Evolutionary conservation across 2,329 filamentous ascomycete species (phyloP).

Genomic region (Sporothrix inflata): DNA sequence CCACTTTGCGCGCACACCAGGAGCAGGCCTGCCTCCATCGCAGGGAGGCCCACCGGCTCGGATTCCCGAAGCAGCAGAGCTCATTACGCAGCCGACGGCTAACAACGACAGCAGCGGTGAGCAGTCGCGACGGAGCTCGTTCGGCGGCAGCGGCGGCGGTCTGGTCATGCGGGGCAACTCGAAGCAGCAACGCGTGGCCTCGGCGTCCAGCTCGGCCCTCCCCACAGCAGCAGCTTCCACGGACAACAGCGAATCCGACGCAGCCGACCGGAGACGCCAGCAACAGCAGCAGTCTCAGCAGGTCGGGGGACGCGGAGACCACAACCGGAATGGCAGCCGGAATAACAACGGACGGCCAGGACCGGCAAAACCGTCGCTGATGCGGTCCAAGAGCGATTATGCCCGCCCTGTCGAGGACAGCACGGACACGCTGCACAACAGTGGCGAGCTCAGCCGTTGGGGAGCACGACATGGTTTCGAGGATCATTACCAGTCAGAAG

Average conservation of each 20-base stretch:
- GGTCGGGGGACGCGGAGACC: slow-evolving; percentile 40
- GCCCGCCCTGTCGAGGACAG: slow-evolving; percentile 43
- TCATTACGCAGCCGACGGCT: slow-evolving; percentile 15
- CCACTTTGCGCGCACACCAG: background rate
- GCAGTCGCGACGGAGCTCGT: slow-evolving; percentile 25
- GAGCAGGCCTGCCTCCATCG: background rate
- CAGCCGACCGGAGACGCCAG: slow-evolving; percentile 28
- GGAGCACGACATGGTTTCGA: slow-evolving; percentile 84
- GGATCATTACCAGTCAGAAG: slow-evolving; percentile 86
- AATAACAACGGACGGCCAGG: slow-evolving; percentile 22
- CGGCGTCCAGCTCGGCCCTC: background rate
- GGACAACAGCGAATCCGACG: slow-evolving; percentile 37
- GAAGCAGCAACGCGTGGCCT: slow-evolving; percentile 15
- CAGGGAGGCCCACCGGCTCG: background rate
- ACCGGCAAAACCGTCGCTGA: slow-evolving; percentile 53
- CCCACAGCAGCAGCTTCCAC: slow-evolving; percentile 9
- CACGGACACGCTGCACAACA: slow-evolving; percentile 30
- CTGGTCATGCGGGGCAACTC: slow-evolving; percentile 23
- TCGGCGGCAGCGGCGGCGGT: slow-evolving; percentile 22
- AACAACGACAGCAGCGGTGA: slow-evolving; percentile 25
- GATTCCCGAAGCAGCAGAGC: background rate
- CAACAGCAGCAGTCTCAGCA: slow-evolving; percentile 38
- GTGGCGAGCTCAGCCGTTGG: slow-evolving; percentile 47
- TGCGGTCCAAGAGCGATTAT: slow-evolving; percentile 62
- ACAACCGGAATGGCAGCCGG: slow-evolving; percentile 21